Evolutionary conservation across 306 rosid species (phyloP), one percentile per base, ranked within the genome.

Genomic region (Macrotyloma uniflorum): DNA sequence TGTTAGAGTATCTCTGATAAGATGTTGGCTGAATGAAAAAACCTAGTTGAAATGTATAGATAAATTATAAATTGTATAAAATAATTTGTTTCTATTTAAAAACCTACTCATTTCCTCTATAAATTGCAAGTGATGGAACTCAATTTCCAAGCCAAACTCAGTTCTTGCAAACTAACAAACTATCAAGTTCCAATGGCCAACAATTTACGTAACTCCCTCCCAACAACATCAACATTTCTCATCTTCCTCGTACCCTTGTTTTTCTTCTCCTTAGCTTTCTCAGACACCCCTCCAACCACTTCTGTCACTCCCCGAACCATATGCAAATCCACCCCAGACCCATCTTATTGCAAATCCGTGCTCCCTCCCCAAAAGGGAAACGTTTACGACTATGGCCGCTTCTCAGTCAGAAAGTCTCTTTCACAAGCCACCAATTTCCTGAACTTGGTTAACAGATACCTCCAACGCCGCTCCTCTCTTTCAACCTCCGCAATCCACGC

Each of bases 271-370:
- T 32, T 18, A 5, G 78, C 86, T 43, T 46, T 65, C 4, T 84
- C 80, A 10, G 72, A 79, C 16, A 22, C 54, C 55, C 10, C 75
- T 51, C 51, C 91, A 53, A 50, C 80, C 10, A 51, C 51, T 32
- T 36, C 82, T 0, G 83, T 79, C 6, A 38, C 92, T 11, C 49
- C 89, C 0, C 50, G 54, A 23, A 81, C 77, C 10, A 65, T 83
- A 2, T 93, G 98, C 89, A 80, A 82, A 24, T 82, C 79, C 38
- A 87, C 97, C 24, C 89, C 86, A 0, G 89, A 93, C 76, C 98
- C 98, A 6, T 51, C 88, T 0, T 91, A 79, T 46, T 93, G 98
- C 86, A 86, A 57, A 15, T 68, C 88, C 4, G 78, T 86, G 1
- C 93, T 93, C 26, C 89, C 90, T 13, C 71, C 71, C 26, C 78